These are phyloP conservation scores for Gigaspora rosea DNA, from an alignment of 192 early-diverging fungal genomes.

Conservation along the genomic window DNA sequence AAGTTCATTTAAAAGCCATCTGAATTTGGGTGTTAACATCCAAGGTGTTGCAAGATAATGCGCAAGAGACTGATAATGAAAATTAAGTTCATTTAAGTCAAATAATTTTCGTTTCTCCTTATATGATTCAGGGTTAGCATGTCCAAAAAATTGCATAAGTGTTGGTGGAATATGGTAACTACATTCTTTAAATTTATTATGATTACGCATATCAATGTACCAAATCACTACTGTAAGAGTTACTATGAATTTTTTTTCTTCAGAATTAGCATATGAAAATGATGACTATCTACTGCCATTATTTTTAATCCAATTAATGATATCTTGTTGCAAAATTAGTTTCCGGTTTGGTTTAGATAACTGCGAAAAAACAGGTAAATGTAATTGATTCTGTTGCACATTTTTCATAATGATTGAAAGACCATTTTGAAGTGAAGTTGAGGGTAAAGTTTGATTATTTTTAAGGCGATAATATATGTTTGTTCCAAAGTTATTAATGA, in stretches of 20 bases:
- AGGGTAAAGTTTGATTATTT: background rate
- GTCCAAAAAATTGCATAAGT: background rate
- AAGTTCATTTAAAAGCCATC: background rate
- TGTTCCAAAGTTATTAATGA: too few relatives aligned
- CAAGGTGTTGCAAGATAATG: background rate
- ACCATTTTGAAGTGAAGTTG: background rate
- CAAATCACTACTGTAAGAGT: background rate
- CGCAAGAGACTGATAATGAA: background rate
- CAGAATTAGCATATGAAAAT: background rate
- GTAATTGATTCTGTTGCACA: background rate
- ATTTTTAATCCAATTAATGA: background rate
- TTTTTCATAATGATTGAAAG: slow-evolving; percentile 12
- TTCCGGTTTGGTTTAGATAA: background rate
- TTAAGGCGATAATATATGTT: background rate
- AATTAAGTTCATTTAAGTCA: background rate
- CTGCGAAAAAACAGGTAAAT: slow-evolving; percentile 1
- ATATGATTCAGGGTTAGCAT: background rate
- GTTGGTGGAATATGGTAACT: background rate
- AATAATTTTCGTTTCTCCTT: background rate
- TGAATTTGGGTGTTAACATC: background rate
- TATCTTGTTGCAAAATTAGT: background rate
- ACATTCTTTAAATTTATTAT: background rate
- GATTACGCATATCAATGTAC: slow-evolving; percentile 1
- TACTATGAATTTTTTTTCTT: background rate
- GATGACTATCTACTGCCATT: background rate